Base-by-base conservation (phyloP, 208 protist species). In the Balamuthia mandrillaris region DNA sequence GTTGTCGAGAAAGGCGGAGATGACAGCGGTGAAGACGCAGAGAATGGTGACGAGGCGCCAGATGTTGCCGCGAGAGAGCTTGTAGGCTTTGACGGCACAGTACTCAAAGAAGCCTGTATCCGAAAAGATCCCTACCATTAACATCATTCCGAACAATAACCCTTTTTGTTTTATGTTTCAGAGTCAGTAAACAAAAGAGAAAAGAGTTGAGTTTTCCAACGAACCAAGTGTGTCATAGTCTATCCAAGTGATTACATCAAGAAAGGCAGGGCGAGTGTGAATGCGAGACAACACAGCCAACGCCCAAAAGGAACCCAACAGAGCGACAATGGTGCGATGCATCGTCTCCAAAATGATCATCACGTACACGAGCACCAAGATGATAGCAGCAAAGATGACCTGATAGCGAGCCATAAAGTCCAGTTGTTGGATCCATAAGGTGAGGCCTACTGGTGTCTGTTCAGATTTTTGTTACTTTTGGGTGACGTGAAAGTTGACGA, bases 1-100 rank as follows among this genome's bases (percentile, higher is more conserved):
- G 78, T 93, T 95, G 88, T 95, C 92, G n/a, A 95, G 49, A 47
- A 95, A 94, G 41, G 90, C 89, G n/a, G 88, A 93, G 14, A 91
- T 37, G 18, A 91, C 3, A 52, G 27, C 37, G 47, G 61, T 81
- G 47, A 81, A 63, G 52, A 60, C 3, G 72, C 49, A 81, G 14
- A 92, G 68, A 45, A 92, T 31, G 21, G 87, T 41, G 10, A 88
- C 42, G 27, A 92, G 75, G 47, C 72, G 42, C 90, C 87, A 91
- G 54, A 87, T 49, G 42, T 87, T 75, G 24, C 89, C 89, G 49
- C 72, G 81, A 49, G 61, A 66, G 51, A 89, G 1, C 61, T 88
- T 88, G 54, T 92, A 92, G 2, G 88, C 88, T 45, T 85, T 47
- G 3, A 89, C 49, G 16, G 88, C 89, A 4, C 56, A 70, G 66